phyloP scores from a whole-genome alignment of 352 stramenopile genomes.

The Globisporangium parvum region DNA sequence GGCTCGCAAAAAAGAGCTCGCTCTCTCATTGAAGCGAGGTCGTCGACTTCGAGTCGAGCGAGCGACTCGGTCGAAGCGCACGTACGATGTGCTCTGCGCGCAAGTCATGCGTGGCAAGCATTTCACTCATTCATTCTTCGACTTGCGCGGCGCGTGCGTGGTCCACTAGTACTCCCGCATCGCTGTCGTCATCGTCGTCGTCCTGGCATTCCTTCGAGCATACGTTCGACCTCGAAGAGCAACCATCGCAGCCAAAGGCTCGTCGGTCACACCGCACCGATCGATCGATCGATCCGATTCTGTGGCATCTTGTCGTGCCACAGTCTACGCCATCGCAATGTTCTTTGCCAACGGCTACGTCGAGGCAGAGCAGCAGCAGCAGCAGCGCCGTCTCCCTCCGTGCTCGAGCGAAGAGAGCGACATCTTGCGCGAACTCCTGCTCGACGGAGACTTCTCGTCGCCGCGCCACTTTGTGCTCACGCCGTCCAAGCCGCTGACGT shows the following conservation, averaged over 20 bases:
- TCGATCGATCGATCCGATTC: constrained; percentile 2
- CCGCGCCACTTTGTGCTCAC: constrained; percentile 44
- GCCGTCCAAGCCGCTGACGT: constrained; percentile 32
- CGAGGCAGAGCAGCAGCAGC: constrained; percentile 35
- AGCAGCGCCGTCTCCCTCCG: constrained; percentile 27
- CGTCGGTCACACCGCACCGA: not conserved
- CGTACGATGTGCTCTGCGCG: no score
- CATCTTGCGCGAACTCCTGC: constrained; percentile 67
- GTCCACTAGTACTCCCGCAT: constrained; percentile 10
- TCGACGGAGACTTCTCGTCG: constrained; percentile 64
- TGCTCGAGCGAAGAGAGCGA: constrained; percentile 59
- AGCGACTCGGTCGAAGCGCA: no score
- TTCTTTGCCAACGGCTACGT: constrained; percentile 71
- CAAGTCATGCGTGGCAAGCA: not conserved
- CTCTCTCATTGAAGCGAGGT: no score
- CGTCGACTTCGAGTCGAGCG: no score
- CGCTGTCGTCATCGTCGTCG: no score
- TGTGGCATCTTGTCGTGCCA: not conserved
- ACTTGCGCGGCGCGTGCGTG: constrained; percentile 17
- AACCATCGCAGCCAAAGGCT: no score
- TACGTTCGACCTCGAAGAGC: no score
- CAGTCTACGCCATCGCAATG: constrained; percentile 28
- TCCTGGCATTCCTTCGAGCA: no score
- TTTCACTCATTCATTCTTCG: constrained; percentile 14
- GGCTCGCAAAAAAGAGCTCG: not conserved